phyloP scores from a whole-genome alignment of 257 asterid genomes.

The Fraxinus anomala region DNA sequence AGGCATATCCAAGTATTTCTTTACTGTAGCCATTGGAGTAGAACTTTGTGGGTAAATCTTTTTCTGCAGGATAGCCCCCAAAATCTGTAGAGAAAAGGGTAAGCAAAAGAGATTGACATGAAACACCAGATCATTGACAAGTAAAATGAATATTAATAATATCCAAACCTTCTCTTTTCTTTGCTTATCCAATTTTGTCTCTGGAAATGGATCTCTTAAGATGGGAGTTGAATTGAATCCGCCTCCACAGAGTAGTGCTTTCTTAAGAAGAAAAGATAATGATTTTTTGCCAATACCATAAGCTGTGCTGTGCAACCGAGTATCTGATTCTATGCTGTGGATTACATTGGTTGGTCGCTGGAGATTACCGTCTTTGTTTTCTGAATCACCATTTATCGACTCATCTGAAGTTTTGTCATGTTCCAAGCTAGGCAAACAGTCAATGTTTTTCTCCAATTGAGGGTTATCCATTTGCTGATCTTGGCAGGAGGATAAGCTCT shows the following conservation, averaged over 20 bases:
- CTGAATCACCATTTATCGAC: conserved; percentile 3
- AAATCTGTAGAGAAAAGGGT: conserved; percentile 41
- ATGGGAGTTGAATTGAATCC: conserved; percentile 41
- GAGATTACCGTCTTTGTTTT: conserved; percentile 21
- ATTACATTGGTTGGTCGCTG: conserved; percentile 32
- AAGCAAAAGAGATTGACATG: not conserved
- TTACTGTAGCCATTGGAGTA: conserved; percentile 33
- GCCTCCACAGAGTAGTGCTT: conserved; percentile 48
- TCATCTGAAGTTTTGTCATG: conserved; percentile 23
- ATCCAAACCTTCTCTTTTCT: conserved; percentile 65
- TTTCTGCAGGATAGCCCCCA: conserved; percentile 66
- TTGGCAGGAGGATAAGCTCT: conserved; percentile 3
- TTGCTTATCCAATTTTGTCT: conserved; percentile 51
- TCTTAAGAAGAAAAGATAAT: conserved; percentile 54
- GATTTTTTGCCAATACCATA: conserved; percentile 51
- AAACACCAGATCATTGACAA: not conserved
- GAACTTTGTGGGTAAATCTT: conserved; percentile 64
- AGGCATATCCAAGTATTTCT: conserved; percentile 48
- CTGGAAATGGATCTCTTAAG: conserved; percentile 48
- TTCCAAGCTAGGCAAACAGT: conserved; percentile 34
- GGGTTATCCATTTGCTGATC: conserved; percentile 26
- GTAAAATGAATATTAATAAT: not conserved
- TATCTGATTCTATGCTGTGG: conserved; percentile 35
- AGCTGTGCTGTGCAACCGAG: conserved; percentile 26
- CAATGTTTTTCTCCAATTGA: conserved; percentile 39